Evolutionary conservation across 345 rosid genomes (phyloP), one percentile per base, ranked within the genome.

Genomic region (Populus davidiana): DNA sequence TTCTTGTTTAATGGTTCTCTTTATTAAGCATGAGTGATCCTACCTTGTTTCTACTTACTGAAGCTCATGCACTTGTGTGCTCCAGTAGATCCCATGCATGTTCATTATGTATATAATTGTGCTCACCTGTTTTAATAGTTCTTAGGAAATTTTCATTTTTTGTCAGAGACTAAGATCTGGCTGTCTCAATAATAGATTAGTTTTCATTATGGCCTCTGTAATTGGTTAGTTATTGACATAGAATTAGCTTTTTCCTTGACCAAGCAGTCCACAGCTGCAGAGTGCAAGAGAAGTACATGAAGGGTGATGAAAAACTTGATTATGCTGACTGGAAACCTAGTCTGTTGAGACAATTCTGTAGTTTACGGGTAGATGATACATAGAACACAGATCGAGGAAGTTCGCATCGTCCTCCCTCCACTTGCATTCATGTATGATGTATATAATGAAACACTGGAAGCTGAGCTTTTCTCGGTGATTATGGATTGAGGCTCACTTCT

Each of bases 271-370:
- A 91, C 89, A 77, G 87, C 80, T n/a, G 95, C 93, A 68, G 88
- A 54, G 93, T 91, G 77, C 95, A 91, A 83, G 95, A 91, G 81
- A 89, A 91, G 79, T 33, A 0, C 86, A 83, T 88, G 76, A 87
- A 89, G 79, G 90, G 85, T 61, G 89, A 83, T 21, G 87, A 82
- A 14, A 36, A 73, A 63, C 67, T 73, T 8, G 84, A 77, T 66
- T 1, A 64, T 1, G 75, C 54, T 17, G 62, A 33, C 47, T 36
- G 56, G 73, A 65, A 54, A 61, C 64, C 31, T 43, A 20, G 18
- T 76, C 31, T 29, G 67, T 44, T 54, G 16, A 66, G 43, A 56
- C 21, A 5, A 8, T 16, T 2, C 68, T 27, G 16, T 62, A 6
- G 17, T 54, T 18, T 41, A 13, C 61, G 13, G 39, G 49, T 59